phyloP scores from a whole-genome alignment of 2,329 filamentous ascomycete genomes.

The Cyclaneusma minus region DNA sequence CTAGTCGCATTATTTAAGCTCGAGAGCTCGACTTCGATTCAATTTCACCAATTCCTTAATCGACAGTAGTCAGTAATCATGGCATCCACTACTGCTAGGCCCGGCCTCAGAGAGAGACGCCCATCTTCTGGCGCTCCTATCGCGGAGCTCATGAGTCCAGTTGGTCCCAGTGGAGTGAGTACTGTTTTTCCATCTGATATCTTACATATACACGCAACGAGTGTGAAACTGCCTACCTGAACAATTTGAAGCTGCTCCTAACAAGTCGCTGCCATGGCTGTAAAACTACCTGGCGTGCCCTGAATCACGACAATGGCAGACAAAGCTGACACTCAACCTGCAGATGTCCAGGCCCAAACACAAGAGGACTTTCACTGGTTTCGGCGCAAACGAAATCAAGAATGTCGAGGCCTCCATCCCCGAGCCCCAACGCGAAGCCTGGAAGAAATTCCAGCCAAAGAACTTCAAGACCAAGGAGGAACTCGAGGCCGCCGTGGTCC shows the following conservation, averaged over 20 bases:
- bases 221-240: no score
- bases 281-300: no score
- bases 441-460: conserved; percentile 45
- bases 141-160: conserved; percentile 69
- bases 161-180: conserved; percentile 75
- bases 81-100: conserved; percentile 4
- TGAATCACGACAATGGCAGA: no score
- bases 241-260: no score
- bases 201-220: no score
- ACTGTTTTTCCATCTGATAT: no score
- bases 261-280: no score
- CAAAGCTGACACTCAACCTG: no score
- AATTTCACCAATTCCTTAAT: no score
- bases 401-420: conserved; percentile 78
- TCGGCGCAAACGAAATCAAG: conserved; percentile 85
- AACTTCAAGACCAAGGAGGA: conserved; percentile 68
- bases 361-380: conserved; percentile 90
- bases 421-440: conserved; percentile 73
- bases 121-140: conserved; percentile 73
- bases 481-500: conserved; percentile 76
- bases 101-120: conserved; percentile 52
- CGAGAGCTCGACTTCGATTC: no score
- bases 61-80: no score
- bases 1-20: no score
- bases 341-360: conserved; percentile 90